A percentile compares a stretch with the other conserved stretches of the same genome.
These are phyloP conservation scores for Carex kokanica DNA, from an alignment of 176 grass and related monocot species.

Conservation along the genomic window DNA sequence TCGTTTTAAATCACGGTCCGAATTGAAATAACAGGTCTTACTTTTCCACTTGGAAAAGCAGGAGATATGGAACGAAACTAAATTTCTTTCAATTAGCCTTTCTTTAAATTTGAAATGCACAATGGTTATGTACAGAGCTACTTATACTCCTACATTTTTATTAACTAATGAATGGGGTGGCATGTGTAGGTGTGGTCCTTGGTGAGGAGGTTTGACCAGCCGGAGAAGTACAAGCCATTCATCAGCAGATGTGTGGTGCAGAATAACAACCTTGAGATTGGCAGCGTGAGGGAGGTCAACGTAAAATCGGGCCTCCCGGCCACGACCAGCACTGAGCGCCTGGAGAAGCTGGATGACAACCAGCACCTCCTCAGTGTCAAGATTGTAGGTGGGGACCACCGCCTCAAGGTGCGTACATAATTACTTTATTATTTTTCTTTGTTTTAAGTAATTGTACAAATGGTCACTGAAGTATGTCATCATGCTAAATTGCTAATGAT, in stretches of 20 bases:
- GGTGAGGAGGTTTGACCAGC: slow-evolving; percentile 96
- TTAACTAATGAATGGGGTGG: background rate
- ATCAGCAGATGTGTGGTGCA: slow-evolving; percentile 85
- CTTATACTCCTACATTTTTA: background rate
- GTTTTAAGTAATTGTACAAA: slow-evolving; percentile 3
- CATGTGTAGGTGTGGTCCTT: slow-evolving; percentile 82
- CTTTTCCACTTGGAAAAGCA: background rate
- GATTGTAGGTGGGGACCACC: slow-evolving; percentile 88
- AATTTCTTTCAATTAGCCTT: background rate
- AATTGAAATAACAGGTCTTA: no score
- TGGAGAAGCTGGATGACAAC: slow-evolving; percentile 80
- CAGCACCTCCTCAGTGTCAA: slow-evolving; percentile 85
- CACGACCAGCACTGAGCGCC: slow-evolving; percentile 75
- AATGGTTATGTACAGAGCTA: background rate
- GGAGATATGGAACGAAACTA: background rate
- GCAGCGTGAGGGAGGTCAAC: slow-evolving; percentile 87
- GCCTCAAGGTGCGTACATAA: slow-evolving; percentile 54
- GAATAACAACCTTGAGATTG: slow-evolving; percentile 68
- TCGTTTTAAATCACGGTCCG: no score
- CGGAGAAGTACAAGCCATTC: slow-evolving; percentile 92
- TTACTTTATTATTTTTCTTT: slow-evolving; percentile 6
- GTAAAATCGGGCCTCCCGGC: slow-evolving; percentile 89
- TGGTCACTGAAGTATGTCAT: background rate
- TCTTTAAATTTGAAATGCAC: background rate
- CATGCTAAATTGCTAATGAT: background rate